Conservation (phyloP, 75 land plant species). For the Adiantum capillusveneris region DNA sequence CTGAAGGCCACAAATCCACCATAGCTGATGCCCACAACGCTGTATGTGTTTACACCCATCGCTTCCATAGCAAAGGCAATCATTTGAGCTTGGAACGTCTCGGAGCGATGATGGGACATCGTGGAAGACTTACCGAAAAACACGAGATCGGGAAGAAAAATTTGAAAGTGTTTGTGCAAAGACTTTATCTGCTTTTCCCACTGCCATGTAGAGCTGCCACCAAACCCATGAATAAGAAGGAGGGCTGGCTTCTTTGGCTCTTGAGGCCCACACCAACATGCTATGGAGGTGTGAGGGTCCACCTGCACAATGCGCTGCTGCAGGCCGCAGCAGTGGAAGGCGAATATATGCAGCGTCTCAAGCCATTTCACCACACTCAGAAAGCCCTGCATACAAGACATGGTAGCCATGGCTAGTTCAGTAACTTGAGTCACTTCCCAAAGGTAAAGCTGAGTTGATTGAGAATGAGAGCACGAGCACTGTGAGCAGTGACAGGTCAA, state of each 20-base stretch:
- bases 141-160: slow-evolving; percentile 25
- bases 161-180: slow-evolving; percentile 12
- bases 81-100: slow-evolving; percentile 60
- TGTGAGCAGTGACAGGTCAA: too few species aligned
- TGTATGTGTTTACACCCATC: slow-evolving; percentile 26
- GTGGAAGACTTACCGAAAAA: slow-evolving; percentile 29
- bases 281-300: neutral
- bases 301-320: neutral
- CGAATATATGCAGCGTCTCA: neutral
- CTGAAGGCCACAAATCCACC: slow-evolving; percentile 89
- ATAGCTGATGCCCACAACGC: slow-evolving; percentile 72
- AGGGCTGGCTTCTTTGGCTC: slow-evolving; percentile 10
- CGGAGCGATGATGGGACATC: slow-evolving; percentile 26
- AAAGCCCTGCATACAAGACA: too few species aligned
- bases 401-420: too few species aligned
- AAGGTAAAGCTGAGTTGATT: too few species aligned
- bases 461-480: too few species aligned
- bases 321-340: neutral
- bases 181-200: slow-evolving; percentile 25
- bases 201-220: slow-evolving; percentile 6
- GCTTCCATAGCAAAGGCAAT: slow-evolving; percentile 35
- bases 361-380: neutral
- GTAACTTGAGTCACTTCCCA: too few species aligned
- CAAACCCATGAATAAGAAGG: slow-evolving; percentile 24
- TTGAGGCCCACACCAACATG: neutral